Base-by-base conservation (phyloP, 345 rosid species). In the Adansonia digitata region DNA sequence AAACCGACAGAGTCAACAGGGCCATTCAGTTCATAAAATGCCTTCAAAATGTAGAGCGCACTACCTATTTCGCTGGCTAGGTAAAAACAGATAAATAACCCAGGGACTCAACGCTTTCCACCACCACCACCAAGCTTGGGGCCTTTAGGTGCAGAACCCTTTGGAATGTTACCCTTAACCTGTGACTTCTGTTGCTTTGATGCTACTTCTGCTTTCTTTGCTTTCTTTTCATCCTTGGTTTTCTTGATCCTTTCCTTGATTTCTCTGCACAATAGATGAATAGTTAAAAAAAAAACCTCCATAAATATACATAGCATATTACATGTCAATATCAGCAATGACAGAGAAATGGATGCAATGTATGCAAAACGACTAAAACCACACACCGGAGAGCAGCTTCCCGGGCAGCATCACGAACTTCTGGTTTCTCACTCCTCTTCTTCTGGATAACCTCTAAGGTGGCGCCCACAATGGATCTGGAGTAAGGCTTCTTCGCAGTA, bases 241-340 rank as follows among this genome's bases (percentile, higher is more conserved):
- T 90, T 90, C 93, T 87, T 92, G 80, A 88, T 88, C 79, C 97
- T 87, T 83, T 92, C 94, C 84, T 92, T 90, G 22, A 92, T 90
- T 73, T 92, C 97, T 79, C 97, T 91, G 76, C 71, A 81, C 0
- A 31, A 76, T 20, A 24, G 35, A 8, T 26, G 4, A 60, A 74
- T 24, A 43, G 12, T 1, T n/a, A n/a, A n/a, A n/a, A 24, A 43
- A 42, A 43, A 24, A 11, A 48, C 15, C 18, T 3, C 24, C 9
- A 65, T 72, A 29, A 13, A 73, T 27, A 40, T 17, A 17, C 14
- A 26, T n/a, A 31, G 18, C 55, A 10, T 15, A 26, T 43, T 3
- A 53, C 27, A 61, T 9, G 52, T 53, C n/a, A 13, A 61, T 10
- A 62, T 31, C 46, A n/a, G 17, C 37, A 14, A 14, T 8, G 0